Conservation (phyloP, 2,329 filamentous ascomycete genomes). For the Microcera coccophila region DNA sequence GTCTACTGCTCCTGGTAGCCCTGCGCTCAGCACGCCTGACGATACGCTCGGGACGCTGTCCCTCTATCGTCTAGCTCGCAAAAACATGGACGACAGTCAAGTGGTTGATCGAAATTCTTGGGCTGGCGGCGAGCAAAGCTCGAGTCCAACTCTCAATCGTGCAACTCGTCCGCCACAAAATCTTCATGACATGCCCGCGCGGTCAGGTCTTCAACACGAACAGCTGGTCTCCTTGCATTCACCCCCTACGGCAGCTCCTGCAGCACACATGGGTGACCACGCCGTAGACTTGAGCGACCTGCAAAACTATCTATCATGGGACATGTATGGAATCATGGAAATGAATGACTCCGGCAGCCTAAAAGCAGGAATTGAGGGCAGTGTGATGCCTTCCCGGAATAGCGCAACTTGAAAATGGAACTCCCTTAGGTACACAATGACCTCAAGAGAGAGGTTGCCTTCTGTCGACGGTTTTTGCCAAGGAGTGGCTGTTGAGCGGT, state of each 20-base stretch:
- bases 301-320: constrained; percentile 39
- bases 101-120: constrained; percentile 11
- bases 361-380: constrained; percentile 35
- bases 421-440: too few species aligned
- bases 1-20: constrained; percentile 18
- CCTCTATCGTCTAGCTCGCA: constrained; percentile 20
- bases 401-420: constrained; percentile 15
- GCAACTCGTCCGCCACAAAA: background rate
- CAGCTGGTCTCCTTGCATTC: constrained; percentile 30
- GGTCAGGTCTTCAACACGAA: constrained; percentile 36
- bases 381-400: constrained; percentile 30
- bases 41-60: constrained; percentile 22
- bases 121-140: constrained; percentile 11
- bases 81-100: constrained; percentile 19
- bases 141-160: constrained; percentile 11
- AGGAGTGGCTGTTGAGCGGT: background rate
- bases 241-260: constrained; percentile 16
- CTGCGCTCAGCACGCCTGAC: constrained; percentile 16
- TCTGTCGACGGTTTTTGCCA: background rate
- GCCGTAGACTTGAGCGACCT: constrained; percentile 37
- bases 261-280: constrained; percentile 31
- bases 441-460: background rate
- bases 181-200: constrained; percentile 19
- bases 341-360: constrained; percentile 34
- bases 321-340: constrained; percentile 41